Evolutionary conservation across 495 filamentous ascomycete species (phyloP), one percentile per base, ranked within the genome.

Genomic region (Baudoinia panamericana): DNA sequence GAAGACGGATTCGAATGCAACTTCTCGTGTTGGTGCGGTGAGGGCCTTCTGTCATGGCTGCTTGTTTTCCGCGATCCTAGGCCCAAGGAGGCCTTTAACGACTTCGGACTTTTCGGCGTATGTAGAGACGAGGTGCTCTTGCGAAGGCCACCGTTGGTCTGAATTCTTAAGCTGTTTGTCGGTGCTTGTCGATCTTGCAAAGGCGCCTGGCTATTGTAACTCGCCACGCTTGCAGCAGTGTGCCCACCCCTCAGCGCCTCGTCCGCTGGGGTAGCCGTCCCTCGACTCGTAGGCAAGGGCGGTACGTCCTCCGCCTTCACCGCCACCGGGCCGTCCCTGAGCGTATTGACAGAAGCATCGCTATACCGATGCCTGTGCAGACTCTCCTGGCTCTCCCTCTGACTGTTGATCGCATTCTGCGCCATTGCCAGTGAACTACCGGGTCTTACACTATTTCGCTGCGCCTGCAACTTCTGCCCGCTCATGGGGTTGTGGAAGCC

Each of bases 401-500:
- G n/a, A n/a, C n/a, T n/a, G 29, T 31, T 26, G 36, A 44, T 45
- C 58, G 56, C 26, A 57, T 60, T 30, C 55, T 67, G 46, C 61
- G 63, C 39, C n/a, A n/a, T n/a, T n/a, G n/a, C n/a, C 56, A 68
- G 46, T 56, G 52, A 28, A 13, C 50, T 58, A 10, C 71, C 64
- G 19, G 70, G 66, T 22, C 9, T 24, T 5, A 16, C 8, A 33
- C 30, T 16, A 32, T 76, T 76, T 54, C 90, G 68, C 57, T 96
- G 92, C 36, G 85, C 87, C 60, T 97, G 90, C 34, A 95, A 66
- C 55, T 83, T 76, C 59, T 95, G 87, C 17, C 85, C 92, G 62
- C 86, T 95, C 90, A 97, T 93, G 13, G 90, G 90, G 7, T 79
- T 78, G 52, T 94, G 94, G 60, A 97, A 96, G 15, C 80, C 88